Evolutionary conservation across 2,329 filamentous ascomycete species (phyloP), one percentile per base, ranked within the genome.

Genomic region (Cryphonectria nitschkei): DNA sequence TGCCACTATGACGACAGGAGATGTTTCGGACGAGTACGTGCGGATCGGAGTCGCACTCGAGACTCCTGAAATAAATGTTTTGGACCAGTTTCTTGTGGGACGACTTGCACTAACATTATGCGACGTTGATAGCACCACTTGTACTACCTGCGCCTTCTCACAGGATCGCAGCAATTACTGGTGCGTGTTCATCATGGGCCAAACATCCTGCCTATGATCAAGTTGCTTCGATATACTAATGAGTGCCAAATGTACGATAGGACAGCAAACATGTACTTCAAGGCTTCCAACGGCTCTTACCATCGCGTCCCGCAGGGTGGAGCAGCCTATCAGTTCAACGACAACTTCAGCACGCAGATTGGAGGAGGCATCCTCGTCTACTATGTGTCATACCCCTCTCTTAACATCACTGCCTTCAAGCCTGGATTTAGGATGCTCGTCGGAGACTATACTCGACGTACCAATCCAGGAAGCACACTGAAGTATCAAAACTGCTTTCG

Each of bases 391-490:
- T 61, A 71, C 29, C 66, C 77, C 2, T 74, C 75, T 74, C 74
- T 75, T 74, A 75, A 78, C 72, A 72, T 83, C 22, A 84, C 80
- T n/a, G 82, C 81, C 6, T 84, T 83, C 73, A 60, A 69, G 63
- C 66, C 89, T 78, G 83, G 83, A 1, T 85, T 84, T 76, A 79
- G 82, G 34, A 84, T 84, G 82, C 78, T 84, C 62, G 77, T 84
- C 64, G 83, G 82, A 43, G 79, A 83, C 63, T 76, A 79, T 19
- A 72, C 76, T 32, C 80, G 79, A 41, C 76, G 79, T 29, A 29
- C 67, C n/a, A 62, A 52, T 22, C 63, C 63, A 13, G 39, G 54
- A 14, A 37, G n/a, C 56, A 52, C n/a, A n/a, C 29, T 37, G 16
- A 68, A 60, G 39, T 52, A 68, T 22, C 50, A 67, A 43, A 37